phyloP scores from a whole-genome alignment of 441 rosid genomes.

The Melastoma candidum region DNA sequence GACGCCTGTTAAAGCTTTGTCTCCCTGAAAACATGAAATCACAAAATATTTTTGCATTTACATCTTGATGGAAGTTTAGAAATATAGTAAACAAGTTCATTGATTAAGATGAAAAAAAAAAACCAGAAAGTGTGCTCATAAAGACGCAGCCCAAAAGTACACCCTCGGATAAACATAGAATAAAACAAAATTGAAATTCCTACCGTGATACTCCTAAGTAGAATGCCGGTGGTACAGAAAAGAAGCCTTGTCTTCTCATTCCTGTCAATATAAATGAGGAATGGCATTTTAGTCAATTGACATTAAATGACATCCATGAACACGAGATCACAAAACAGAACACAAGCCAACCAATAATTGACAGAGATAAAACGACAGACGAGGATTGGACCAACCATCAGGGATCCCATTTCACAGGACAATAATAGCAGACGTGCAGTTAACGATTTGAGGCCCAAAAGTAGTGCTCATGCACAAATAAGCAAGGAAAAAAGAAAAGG shows the following conservation, averaged over 20 bases:
- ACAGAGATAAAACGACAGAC: too few relatives aligned
- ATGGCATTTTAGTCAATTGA: not conserved
- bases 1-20: conserved; percentile 60
- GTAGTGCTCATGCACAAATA: not conserved
- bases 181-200: conserved; percentile 7
- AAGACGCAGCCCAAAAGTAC: too few relatives aligned
- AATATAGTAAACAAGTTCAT: not conserved
- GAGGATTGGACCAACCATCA: too few relatives aligned
- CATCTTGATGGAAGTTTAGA: not conserved
- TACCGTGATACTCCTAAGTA: conserved; percentile 84
- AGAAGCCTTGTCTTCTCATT: conserved; percentile 85
- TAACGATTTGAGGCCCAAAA: too few relatives aligned
- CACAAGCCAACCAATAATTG: too few relatives aligned
- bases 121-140: not conserved
- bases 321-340: too few relatives aligned
- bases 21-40: conserved; percentile 45
- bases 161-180: too few relatives aligned
- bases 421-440: too few relatives aligned
- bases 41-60: too few relatives aligned
- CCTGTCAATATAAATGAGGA: conserved; percentile 37
- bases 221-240: conserved; percentile 93
- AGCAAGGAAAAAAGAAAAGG: conserved; percentile 7
- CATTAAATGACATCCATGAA: not conserved
- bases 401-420: too few relatives aligned
- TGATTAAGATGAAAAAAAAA: not conserved